phyloP scores from a whole-genome alignment of 108 stramenopile genomes.

The Fragilaria crotonensis region DNA sequence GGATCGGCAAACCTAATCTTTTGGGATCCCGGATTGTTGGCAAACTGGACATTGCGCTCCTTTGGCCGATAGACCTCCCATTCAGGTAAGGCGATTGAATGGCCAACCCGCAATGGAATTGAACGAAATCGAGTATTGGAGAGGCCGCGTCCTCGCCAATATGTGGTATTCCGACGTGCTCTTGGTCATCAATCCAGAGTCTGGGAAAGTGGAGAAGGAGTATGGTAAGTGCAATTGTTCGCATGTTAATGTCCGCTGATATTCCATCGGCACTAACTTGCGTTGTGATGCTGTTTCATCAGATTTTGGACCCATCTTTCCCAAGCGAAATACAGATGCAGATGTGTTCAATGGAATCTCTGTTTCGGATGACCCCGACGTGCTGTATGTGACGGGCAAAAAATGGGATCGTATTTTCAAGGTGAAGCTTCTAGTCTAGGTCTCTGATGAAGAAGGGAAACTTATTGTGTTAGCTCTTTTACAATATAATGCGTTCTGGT shows the following conservation, averaged over 20 bases:
- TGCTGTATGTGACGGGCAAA: slow-evolving; percentile 66
- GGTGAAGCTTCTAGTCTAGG: slow-evolving; percentile 2
- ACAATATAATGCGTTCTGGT: too few relatives aligned
- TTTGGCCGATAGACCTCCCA: slow-evolving; percentile 4
- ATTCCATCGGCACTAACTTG: neutral
- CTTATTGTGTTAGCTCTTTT: neutral
- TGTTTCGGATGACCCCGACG: slow-evolving; percentile 53
- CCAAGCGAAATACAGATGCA: slow-evolving; percentile 26
- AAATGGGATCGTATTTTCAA: slow-evolving; percentile 3
- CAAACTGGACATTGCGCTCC: neutral
- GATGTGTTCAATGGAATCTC: slow-evolving; percentile 87
- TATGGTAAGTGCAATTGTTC: slow-evolving; percentile 51
- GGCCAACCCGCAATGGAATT: slow-evolving; percentile 38
- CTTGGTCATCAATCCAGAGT: slow-evolving; percentile 70
- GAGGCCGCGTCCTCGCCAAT: slow-evolving; percentile 75
- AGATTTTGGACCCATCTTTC: slow-evolving; percentile 69
- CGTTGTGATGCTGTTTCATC: neutral
- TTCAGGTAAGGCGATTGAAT: slow-evolving; percentile 40
- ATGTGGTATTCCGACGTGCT: slow-evolving; percentile 77
- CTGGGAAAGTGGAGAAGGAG: slow-evolving; percentile 68
- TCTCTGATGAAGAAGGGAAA: neutral
- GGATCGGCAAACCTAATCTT: slow-evolving; percentile 62
- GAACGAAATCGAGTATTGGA: slow-evolving; percentile 80
- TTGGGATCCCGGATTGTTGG: slow-evolving; percentile 60
- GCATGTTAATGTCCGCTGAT: neutral